phyloP scores from a whole-genome alignment of 352 stramenopile species.

The Phytopythium boreale region DNA sequence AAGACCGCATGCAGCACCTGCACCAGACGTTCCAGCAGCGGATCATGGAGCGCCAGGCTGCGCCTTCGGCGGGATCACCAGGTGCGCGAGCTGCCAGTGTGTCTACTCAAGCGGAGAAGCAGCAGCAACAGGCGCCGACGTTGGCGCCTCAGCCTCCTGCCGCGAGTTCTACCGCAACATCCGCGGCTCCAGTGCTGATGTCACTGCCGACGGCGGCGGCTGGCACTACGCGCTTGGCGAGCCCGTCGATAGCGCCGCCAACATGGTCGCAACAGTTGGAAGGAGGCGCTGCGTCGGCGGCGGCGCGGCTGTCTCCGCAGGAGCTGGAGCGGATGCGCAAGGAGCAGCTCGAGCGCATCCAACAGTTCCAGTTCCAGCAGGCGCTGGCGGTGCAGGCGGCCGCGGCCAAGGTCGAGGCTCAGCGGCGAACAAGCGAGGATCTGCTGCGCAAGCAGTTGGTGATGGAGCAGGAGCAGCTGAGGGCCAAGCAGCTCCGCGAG shows the following conservation, averaged over 20 bases:
- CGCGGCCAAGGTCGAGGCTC: conserved; percentile 25
- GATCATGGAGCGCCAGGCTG: conserved; percentile 40
- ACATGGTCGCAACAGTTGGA: neutral
- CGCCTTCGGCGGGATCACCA: neutral
- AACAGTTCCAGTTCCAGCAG: conserved; percentile 49
- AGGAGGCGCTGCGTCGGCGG: neutral
- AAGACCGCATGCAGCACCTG: conserved; percentile 30
- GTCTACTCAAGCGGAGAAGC: conserved; percentile 14
- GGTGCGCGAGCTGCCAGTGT: too few relatives aligned
- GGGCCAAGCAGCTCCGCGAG: conserved; percentile 27
- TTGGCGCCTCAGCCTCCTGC: neutral
- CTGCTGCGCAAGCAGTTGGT: conserved; percentile 41
- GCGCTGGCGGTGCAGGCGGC: conserved; percentile 21
- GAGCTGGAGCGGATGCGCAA: conserved; percentile 45
- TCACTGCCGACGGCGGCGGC: conserved; percentile 9
- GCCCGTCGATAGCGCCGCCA: neutral
- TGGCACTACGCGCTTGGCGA: neutral
- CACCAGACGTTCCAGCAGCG: conserved; percentile 28
- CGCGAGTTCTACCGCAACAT: conserved; percentile 14
- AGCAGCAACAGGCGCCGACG: neutral
- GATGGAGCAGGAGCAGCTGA: conserved; percentile 45
- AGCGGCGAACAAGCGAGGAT: conserved; percentile 26
- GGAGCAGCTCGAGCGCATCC: conserved; percentile 47
- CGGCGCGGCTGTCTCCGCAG: conserved; percentile 26
- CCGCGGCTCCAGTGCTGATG: conserved; percentile 14